These are phyloP conservation scores for Cryomyces antarcticus DNA, from an alignment of 495 filamentous ascomycete genomes.

Conservation along the genomic window DNA sequence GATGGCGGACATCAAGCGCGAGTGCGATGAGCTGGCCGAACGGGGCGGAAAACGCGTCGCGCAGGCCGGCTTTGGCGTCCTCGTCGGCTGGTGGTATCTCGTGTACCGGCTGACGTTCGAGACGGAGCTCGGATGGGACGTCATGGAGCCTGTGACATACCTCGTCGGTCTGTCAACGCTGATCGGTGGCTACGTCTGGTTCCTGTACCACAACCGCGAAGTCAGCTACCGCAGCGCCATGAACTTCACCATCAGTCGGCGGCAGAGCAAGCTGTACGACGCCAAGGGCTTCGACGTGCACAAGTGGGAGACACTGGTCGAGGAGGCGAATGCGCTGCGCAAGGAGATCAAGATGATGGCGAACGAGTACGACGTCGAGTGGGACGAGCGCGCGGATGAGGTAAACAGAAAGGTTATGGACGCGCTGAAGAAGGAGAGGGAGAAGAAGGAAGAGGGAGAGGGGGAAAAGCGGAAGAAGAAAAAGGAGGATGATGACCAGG, in stretches of 20 bases:
- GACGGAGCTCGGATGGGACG: conserved; percentile 68
- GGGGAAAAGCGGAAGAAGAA: conserved; percentile 6
- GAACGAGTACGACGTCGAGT: conserved; percentile 81
- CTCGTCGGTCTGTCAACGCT: conserved; percentile 63
- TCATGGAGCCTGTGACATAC: conserved; percentile 83
- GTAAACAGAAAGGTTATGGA: conserved; percentile 52
- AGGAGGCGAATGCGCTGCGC: conserved; percentile 60
- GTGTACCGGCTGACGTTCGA: conserved; percentile 66
- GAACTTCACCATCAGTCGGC: conserved; percentile 61
- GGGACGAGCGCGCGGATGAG: conserved; percentile 68
- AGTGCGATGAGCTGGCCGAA: conserved; percentile 65
- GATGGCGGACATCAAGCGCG: conserved; percentile 51
- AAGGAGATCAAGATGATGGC: conserved; percentile 67
- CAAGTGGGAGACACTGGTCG: conserved; percentile 60
- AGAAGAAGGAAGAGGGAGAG: conserved; percentile 16
- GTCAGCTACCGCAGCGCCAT: conserved; percentile 68
- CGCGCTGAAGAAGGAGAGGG: conserved; percentile 41
- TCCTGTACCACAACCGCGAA: conserved; percentile 81
- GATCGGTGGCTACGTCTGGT: conserved; percentile 84
- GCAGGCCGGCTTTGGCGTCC: conserved; percentile 49
- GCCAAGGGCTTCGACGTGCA: conserved; percentile 50
- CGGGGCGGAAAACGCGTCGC: conserved; percentile 59
- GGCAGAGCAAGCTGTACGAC: conserved; percentile 62
- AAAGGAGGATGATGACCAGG: not conserved
- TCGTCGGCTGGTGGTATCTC: conserved; percentile 59